A percentile compares a stretch with the other conserved stretches of the same genome.
phyloP scores from a whole-genome alignment of 2,329 filamentous ascomycete species.

The Mycocentrospora acerina region DNA sequence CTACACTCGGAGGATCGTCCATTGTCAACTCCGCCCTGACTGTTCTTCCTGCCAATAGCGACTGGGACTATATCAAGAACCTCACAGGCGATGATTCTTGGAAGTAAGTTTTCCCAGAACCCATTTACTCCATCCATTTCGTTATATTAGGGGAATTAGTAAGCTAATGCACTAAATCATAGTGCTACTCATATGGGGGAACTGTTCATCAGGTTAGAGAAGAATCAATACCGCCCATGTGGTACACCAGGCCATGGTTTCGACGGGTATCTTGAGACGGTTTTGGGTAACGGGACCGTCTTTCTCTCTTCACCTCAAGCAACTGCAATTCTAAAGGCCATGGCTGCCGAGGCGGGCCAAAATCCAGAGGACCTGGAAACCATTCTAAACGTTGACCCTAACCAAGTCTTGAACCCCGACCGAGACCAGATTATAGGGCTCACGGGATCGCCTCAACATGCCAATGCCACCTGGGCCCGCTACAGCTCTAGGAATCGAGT shows the following conservation, averaged over 20 bases:
- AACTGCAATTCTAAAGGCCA: conserved; percentile 53
- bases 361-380: conserved; percentile 34
- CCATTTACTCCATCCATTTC: no score
- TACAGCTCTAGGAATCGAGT: conserved; percentile 52
- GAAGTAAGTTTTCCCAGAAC: conserved; percentile 56
- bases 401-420: conserved; percentile 42
- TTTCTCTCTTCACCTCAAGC: conserved; percentile 56
- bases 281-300: conserved; percentile 52
- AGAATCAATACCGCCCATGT: conserved; percentile 52
- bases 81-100: conserved; percentile 61
- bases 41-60: conserved; percentile 58
- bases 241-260: conserved; percentile 55
- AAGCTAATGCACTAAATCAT: conserved; percentile 44
- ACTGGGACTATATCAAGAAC: conserved; percentile 59
- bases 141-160: no score
- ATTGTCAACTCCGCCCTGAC: conserved; percentile 62
- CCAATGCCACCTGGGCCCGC: conserved; percentile 43
- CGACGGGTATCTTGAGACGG: conserved; percentile 57
- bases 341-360: conserved; percentile 53
- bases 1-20: conserved; percentile 58
- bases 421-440: conserved; percentile 53
- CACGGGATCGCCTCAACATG: conserved; percentile 60
- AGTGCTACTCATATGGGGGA: conserved; percentile 30
- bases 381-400: conserved; percentile 48
- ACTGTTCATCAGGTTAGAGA: no score